These are phyloP conservation scores for Podospora tetraspora DNA, from an alignment of 495 filamentous ascomycete species.

Conservation along the genomic window DNA sequence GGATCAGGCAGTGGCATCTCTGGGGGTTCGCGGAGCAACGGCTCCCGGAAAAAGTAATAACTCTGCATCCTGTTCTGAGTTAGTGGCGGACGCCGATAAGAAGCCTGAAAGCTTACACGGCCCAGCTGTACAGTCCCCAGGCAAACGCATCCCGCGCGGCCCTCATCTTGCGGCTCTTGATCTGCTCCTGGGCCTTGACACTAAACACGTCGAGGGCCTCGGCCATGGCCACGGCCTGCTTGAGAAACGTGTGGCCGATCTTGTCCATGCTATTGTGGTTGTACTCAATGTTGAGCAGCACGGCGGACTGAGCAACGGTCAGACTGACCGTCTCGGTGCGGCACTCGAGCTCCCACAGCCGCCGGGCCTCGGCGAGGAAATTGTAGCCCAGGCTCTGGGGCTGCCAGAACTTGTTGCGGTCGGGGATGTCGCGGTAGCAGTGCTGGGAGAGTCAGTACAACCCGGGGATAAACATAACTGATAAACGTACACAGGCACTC, in stretches of 20 bases:
- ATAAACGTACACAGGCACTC: slow-evolving; percentile 21
- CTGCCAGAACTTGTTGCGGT: slow-evolving; percentile 28
- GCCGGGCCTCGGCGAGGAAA: slow-evolving; percentile 31
- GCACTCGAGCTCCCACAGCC: slow-evolving; percentile 31
- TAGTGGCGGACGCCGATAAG: not conserved
- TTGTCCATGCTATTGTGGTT: slow-evolving; percentile 28
- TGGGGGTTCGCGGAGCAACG: slow-evolving; percentile 21
- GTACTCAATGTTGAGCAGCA: slow-evolving; percentile 22
- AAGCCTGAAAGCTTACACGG: not conserved
- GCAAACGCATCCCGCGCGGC: not conserved
- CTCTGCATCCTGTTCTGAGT: not conserved
- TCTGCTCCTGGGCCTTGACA: not conserved
- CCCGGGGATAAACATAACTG: not conserved
- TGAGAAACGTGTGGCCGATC: slow-evolving; percentile 21
- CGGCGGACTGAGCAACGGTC: slow-evolving; percentile 24
- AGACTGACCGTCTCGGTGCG: slow-evolving; percentile 10
- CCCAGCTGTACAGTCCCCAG: not conserved
- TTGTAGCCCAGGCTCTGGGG: slow-evolving; percentile 27
- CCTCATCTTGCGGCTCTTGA: not conserved
- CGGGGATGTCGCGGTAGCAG: slow-evolving; percentile 13
- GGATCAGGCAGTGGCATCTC: slow-evolving; percentile 26
- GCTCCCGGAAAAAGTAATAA: slow-evolving; percentile 24
- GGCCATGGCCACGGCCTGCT: slow-evolving; percentile 20
- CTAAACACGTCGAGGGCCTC: slow-evolving; percentile 17
- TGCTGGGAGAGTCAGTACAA: not conserved